Evolutionary conservation across 495 filamentous ascomycete genomes (phyloP), one percentile per base, ranked within the genome.

Genomic region (Neurospora pannonica): DNA sequence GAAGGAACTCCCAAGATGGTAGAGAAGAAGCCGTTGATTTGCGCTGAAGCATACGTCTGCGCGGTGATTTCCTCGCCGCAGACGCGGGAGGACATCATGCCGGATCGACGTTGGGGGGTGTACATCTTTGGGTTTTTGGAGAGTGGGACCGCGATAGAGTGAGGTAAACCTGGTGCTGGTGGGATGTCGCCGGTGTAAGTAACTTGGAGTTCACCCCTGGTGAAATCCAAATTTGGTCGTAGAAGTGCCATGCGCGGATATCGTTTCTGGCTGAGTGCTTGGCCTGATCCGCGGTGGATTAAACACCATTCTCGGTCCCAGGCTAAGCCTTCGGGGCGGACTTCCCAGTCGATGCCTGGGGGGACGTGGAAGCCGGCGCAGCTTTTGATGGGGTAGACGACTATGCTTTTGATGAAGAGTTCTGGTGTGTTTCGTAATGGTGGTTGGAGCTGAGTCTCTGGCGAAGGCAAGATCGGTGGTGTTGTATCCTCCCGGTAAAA

Each of bases 301-400:
- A 98, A 82, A 79, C 94, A 97, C 95, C 95, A 98, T 82, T 98
- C 95, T 71, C 94, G 85, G 80, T 98, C 95, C 94, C 94, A 97
- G 21, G 90, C 92, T 7, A 98, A 83, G 0, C 95, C 95, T 82
- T 97, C 92, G 19, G 85, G 82, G 70, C 86, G 88, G 36, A 97
- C 87, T 78, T 93, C 90, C 95, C 95, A 98, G 24, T 85, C 78
- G 31, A 82, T 82, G 9, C 83, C 88, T 1, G 84, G 74, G 0
- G 93, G 91, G 46, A 98, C 87, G n/a, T 84, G 86, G 76, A 90
- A 95, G 9, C 91, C 91, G 9, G 88, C 92, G 78, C 95, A 98
- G 78, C 91, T 93, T 82, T 97, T 97, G 81, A 98, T 95, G 0
- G 95, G 95, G 77, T 93, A 93, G 5, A 94, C 87, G 0, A 83